Conservation (phyloP, 2,329 filamentous ascomycete species). For the Aspergillus pseudoviridinutans region DNA sequence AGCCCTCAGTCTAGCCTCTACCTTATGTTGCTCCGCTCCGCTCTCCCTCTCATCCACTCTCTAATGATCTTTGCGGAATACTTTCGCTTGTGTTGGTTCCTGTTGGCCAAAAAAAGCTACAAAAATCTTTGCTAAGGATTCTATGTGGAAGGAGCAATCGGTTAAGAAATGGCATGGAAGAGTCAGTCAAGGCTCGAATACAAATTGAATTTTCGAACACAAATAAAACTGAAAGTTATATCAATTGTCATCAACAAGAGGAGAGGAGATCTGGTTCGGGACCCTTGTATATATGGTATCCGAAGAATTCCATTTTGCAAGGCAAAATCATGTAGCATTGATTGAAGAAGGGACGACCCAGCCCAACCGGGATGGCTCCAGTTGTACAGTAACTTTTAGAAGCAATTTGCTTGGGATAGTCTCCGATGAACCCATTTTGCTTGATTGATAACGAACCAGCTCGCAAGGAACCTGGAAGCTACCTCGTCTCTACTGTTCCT, state of each 20-base stretch:
- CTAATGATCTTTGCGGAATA: neutral
- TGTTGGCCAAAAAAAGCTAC: neutral
- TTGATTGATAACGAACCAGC: neutral
- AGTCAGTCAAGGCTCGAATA: too few relatives aligned
- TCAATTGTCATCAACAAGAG: too few relatives aligned
- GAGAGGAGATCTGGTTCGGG: too few relatives aligned
- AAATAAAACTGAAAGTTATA: too few relatives aligned
- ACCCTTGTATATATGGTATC: too few relatives aligned
- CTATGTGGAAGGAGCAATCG: too few relatives aligned
- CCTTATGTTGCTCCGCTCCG: neutral
- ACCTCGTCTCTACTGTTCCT: neutral
- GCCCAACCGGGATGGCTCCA: neutral
- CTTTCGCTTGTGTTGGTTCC: neutral
- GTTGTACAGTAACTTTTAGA: neutral
- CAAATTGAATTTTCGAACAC: too few relatives aligned
- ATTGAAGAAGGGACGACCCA: neutral
- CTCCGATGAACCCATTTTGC: neutral
- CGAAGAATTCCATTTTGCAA: too few relatives aligned
- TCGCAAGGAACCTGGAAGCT: neutral
- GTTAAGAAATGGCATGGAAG: too few relatives aligned
- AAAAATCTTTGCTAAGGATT: too few relatives aligned
- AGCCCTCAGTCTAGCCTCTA: neutral
- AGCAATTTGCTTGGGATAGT: neutral
- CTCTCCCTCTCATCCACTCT: neutral
- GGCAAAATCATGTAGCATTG: neutral